Evolutionary conservation across 176 grass and related monocot genomes (phyloP), one percentile per base, ranked within the genome.

Genomic region (Bothriochloa decipiens): DNA sequence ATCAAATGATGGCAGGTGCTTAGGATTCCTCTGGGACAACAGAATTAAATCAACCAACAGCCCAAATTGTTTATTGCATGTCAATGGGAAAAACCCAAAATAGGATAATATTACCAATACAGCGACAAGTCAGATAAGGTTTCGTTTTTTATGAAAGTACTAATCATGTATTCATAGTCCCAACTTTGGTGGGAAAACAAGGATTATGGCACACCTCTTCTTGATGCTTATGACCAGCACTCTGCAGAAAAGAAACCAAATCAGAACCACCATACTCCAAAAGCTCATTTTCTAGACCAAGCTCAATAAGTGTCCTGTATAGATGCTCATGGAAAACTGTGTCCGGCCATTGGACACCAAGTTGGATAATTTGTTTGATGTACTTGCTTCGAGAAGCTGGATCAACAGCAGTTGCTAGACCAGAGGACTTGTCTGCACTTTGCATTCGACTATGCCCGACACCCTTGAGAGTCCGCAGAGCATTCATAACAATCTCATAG

Each of bases 161-260:
- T 7, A 70, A 78, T 82, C 32, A 65, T 20, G 71, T 47, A 14
- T 55, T 35, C 32, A 70, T 11, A 45, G 26, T 13, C 68, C 32
- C 22, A 81, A 27, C 53, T 47, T 83, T 74, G 73, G 64, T 17
- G 16, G 36, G 57, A 86, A 42, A 83, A 33, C 8, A 58, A 32
- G 49, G 78, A 68, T 74, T 84, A 92, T 49, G 28, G 76, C 43
- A 68, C 72, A 94, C 92, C 87, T 92, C 92, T 80, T 85, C 68
- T 50, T 86, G 78, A 74, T 79, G 90, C 71, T 95, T 92, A 88
- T 78, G 87, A 29, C 91, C 91, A 90, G 92, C 89, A 55, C 89
- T 98, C 76, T 98, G 91, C 40, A 98, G 82, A 93, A 98, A 98
- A 7, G 87, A 62, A 73, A 98, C 96, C 89, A 98, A 89, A 91